Evolutionary conservation across 768 basidiomycete species (phyloP).

Genomic region (Leccinum uliginosum): DNA sequence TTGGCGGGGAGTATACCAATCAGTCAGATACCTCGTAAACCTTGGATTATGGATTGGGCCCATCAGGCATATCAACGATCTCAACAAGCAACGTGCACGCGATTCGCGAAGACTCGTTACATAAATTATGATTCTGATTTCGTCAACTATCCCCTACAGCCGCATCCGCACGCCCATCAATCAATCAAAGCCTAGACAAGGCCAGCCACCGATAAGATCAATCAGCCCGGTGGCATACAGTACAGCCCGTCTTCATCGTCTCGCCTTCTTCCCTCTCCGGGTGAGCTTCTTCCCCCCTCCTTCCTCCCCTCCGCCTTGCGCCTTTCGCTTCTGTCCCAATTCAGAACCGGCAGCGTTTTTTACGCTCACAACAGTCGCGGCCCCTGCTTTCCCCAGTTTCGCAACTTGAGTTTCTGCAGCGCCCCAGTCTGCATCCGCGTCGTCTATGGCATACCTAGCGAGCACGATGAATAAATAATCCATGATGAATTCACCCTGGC

Average conservation of each 20-base stretch:
- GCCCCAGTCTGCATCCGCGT: constrained; percentile 66
- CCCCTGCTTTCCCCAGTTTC: constrained; percentile 38
- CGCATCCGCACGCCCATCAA: neutral
- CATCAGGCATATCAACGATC: neutral
- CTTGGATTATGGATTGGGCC: neutral
- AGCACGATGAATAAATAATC: neutral
- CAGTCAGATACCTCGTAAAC: neutral
- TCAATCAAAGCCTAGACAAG: neutral
- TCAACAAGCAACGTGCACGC: neutral
- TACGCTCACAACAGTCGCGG: constrained; percentile 74
- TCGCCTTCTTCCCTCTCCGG: constrained; percentile 41
- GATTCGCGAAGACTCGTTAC: too few species aligned
- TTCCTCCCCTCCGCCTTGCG: constrained; percentile 29
- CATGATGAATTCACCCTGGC: neutral
- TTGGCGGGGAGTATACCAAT: neutral
- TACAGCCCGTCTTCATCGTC: constrained; percentile 19
- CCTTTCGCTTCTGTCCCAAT: constrained; percentile 59
- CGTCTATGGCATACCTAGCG: constrained; percentile 70
- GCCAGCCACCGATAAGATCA: neutral
- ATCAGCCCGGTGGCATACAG: neutral
- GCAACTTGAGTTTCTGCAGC: constrained; percentile 70
- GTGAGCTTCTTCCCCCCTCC: constrained; percentile 45
- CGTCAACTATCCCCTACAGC: neutral
- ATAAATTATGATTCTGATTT: neutral
- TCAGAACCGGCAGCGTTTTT: constrained; percentile 35